These are phyloP conservation scores for Nannochloris sp. DNA, from an alignment of 139 green algal genomes.

Conservation along the genomic window DNA sequence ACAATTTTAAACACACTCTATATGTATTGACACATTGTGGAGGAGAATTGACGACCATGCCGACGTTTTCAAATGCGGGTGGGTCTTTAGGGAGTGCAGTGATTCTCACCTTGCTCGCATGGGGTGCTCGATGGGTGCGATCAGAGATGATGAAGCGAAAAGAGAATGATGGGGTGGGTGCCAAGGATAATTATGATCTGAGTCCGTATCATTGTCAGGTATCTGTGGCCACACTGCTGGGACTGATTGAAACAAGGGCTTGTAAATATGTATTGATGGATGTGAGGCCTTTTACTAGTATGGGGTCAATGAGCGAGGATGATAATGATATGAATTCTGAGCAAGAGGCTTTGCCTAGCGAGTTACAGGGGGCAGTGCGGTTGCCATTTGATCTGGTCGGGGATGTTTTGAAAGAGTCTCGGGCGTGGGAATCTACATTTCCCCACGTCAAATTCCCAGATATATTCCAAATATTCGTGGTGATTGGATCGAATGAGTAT, in stretches of 20 bases:
- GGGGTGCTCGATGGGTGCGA: constrained; percentile 41
- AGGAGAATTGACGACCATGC: neutral
- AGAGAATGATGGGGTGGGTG: constrained; percentile 3
- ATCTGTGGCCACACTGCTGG: constrained; percentile 23
- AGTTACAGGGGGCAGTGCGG: constrained; percentile 19
- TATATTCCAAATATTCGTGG: constrained; percentile 30
- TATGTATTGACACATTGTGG: neutral
- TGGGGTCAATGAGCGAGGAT: no score
- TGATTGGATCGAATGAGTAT: constrained; percentile 19
- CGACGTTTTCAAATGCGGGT: constrained; percentile 38
- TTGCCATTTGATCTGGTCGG: constrained; percentile 22
- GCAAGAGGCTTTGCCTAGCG: constrained; percentile 15
- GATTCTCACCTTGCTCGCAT: constrained; percentile 47
- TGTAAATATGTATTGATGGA: constrained; percentile 30
- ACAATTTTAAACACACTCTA: no score
- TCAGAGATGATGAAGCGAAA: constrained; percentile 15
- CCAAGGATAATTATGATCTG: neutral
- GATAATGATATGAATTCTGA: no score
- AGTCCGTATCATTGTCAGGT: constrained; percentile 19
- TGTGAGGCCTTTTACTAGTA: constrained; percentile 15
- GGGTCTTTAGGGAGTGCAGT: constrained; percentile 48
- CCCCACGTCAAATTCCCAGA: constrained; percentile 14
- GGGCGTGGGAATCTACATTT: constrained; percentile 18
- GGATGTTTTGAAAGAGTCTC: constrained; percentile 6
- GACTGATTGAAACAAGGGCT: constrained; percentile 35